Percentiles rank a stretch among this genome's conserved stretches.
Evolutionary conservation across 805 yeast species (phyloP).

Genomic region (Cyberlindnera bimundalis): DNA sequence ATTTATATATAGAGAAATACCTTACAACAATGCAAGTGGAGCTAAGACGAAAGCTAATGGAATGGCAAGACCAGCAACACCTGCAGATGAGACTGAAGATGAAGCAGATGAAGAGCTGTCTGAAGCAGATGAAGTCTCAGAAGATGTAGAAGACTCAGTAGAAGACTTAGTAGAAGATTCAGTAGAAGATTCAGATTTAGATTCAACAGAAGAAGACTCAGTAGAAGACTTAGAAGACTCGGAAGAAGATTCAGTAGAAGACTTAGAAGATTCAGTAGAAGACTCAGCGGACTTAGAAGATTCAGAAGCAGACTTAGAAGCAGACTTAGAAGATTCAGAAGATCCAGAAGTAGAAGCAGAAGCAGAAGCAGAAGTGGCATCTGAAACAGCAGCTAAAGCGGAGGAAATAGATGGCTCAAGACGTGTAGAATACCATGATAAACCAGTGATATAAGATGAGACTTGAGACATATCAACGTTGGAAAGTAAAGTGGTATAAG

Average conservation of each 20-base stretch:
- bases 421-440: constrained; percentile 32
- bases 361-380: constrained; percentile 9
- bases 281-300: constrained; percentile 10
- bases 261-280: constrained; percentile 5
- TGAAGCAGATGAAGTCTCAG: constrained; percentile 1
- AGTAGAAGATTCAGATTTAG: constrained; percentile 2
- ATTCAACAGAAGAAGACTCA: constrained; percentile 7
- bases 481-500: constrained; percentile 30
- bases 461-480: constrained; percentile 26
- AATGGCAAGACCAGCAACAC: constrained; percentile 14
- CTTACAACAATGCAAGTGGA: constrained; percentile 20
- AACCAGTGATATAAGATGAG: constrained; percentile 27
- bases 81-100: constrained; percentile 9
- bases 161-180: constrained; percentile 6
- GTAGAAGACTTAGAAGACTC: constrained; percentile 3
- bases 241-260: constrained; percentile 7
- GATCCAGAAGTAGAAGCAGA: constrained; percentile 10
- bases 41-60: constrained; percentile 19
- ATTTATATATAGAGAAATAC: background rate
- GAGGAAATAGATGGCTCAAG: constrained; percentile 16
- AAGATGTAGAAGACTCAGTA: constrained; percentile 2
- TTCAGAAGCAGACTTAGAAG: constrained; percentile 2
- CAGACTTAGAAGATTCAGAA: constrained; percentile 10
- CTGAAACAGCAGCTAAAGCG: constrained; percentile 12
- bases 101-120: too few relatives aligned